These are phyloP conservation scores for Epithemia pelagica DNA, from an alignment of 108 stramenopile species.

Conservation along the genomic window DNA sequence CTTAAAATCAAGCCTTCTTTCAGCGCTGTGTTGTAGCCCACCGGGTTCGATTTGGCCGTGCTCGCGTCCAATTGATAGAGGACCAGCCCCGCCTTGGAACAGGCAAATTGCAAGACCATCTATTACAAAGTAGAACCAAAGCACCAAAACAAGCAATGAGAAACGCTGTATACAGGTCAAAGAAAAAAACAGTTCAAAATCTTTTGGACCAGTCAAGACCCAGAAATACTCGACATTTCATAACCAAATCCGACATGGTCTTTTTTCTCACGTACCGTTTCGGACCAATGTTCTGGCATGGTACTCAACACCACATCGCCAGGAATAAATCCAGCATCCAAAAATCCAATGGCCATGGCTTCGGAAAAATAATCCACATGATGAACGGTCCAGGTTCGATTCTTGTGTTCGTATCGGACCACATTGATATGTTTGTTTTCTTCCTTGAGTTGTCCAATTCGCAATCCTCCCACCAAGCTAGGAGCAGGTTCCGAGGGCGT, in stretches of 20 bases:
- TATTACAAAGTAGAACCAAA: conserved; percentile 26
- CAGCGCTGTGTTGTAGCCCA: conserved; percentile 58
- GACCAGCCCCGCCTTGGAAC: conserved; percentile 80
- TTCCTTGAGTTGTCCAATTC: conserved; percentile 38
- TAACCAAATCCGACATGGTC: no score
- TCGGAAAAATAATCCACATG: conserved; percentile 76
- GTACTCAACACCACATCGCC: conserved; percentile 83
- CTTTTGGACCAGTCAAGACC: no score
- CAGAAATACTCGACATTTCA: no score
- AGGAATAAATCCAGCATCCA: conserved; percentile 71
- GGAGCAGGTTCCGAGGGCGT: no score
- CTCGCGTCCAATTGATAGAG: conserved; percentile 71
- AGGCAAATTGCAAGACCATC: conserved; percentile 88
- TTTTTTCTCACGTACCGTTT: conserved; percentile 86
- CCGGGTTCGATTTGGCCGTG: conserved; percentile 57
- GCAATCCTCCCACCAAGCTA: conserved; percentile 22
- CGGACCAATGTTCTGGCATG: conserved; percentile 76
- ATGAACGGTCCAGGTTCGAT: conserved; percentile 72
- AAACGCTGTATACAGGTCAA: conserved; percentile 5
- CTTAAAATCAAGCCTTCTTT: conserved; percentile 63
- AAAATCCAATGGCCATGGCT: conserved; percentile 69
- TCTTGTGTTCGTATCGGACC: conserved; percentile 84
- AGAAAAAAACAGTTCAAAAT: no score
- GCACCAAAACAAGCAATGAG: neutral
- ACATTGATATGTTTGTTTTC: conserved; percentile 73